Evolutionary conservation across 2,329 filamentous ascomycete species (phyloP), one percentile per base, ranked within the genome.

Genomic region (Endothia cerciana): DNA sequence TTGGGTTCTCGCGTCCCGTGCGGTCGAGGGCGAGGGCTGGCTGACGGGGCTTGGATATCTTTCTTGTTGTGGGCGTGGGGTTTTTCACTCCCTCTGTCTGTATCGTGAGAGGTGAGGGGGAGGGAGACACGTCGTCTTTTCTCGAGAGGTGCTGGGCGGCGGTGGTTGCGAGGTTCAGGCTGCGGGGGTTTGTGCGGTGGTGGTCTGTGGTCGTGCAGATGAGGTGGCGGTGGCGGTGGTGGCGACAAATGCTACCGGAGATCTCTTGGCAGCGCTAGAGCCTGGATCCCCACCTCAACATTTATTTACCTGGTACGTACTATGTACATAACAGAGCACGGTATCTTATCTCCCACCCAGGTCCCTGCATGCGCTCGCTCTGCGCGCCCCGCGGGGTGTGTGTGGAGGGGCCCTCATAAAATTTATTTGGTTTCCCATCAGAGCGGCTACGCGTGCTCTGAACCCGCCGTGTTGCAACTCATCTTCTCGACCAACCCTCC

Each of bases 401-500:
- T 33, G 60, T 43, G 57, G 60, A 57, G 60, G 60, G 51, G 41
- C 33, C 25, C n/a, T 25, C 22, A 36, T 62, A 56, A 62, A 64
- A 64, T 67, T 64, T 58, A 64, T 64, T 57, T 62, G 53, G 61
- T 60, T 57, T 64, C 33, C 13, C 30, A 51, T 55, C 30, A 13
- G 30, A n/a, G 28, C 3, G 30, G n/a, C 22, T 30, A 51, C 63
- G 51, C 47, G 63, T 13, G 38, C 61, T 67, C 57, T n/a, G 41
- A 40, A 63, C 49, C 55, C 53, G 63, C 51, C 62, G 22, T 19
- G 11, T 5, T n/a, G 33, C 40, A 41, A 3, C 55, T 25, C 6
- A 56, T 2, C 28, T 4, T 38, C 28, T 17, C 22, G n/a, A 15
- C 19, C 43, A 6, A 15, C 15, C 28, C 28, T 11, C 22, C 25